Evolutionary conservation across 2,329 filamentous ascomycete genomes (phyloP), one percentile per base, ranked within the genome.

Genomic region (Botryotinia narcissicola): DNA sequence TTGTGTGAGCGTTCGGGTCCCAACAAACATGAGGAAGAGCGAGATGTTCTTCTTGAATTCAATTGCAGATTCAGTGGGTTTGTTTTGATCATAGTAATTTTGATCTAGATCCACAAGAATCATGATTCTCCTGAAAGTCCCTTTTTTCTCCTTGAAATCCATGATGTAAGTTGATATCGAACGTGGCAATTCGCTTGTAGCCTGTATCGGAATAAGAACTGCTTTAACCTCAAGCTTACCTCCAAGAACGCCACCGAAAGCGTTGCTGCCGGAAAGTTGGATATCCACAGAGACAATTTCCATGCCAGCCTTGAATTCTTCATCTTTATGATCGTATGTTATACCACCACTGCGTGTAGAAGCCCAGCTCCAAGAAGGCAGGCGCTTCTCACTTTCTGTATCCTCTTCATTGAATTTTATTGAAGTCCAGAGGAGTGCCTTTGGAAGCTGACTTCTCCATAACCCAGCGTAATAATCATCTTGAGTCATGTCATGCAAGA

Each of bases 81-180:
- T 51, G 10, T 51, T 51, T n/a, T 10, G 25, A 51, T 14, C 48
- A 51, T n/a, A 51, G n/a, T 51, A 6, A 51, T 14, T 14, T 5
- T 10, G 48, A 54, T n/a, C 51, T 29, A 54, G 12, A 29, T n/a
- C 0, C 25, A 54, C 51, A 29, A 0, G 0, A 2, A 54, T 54
- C 2, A 1, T 1, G 7, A 8, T 0, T 0, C 7, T n/a, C 14
- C 2, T 5, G 6, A 54, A 0, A 8, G 51, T 4, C 51, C n/a
- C 18, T 18, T 54, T 14, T n/a, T 18, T n/a, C 25, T 54, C 25
- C 51, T 54, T n/a, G 8, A 6, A 0, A 0, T 54, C 51, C 7
- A 4, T 54, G 6, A 4, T 8, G 2, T 54, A 54, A 54, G 5
- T 0, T 18, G 51, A 29, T 54, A 54, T 4, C 14, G n/a, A 16